A percentile compares a stretch with the other conserved stretches of the same genome.
phyloP scores from a whole-genome alignment of 2,329 filamentous ascomycete species.

The Aureobasidium sp. region DNA sequence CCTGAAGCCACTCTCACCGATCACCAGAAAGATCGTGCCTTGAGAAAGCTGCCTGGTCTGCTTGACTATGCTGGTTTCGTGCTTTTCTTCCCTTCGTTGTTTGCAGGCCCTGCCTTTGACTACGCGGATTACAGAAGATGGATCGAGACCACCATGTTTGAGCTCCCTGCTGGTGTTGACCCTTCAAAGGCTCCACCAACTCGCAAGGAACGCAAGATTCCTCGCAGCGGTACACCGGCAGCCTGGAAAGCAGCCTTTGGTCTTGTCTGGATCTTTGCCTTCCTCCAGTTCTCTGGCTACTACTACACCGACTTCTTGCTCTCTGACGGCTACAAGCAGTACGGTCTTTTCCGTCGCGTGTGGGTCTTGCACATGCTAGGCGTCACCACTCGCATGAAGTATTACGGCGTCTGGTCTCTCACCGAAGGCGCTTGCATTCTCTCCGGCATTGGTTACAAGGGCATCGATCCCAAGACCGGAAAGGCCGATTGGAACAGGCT shows the following conservation, averaged over 20 bases:
- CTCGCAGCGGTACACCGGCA: constrained; percentile 79
- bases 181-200: constrained; percentile 77
- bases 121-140: constrained; percentile 86
- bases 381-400: constrained; percentile 76
- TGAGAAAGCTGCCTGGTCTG: constrained; percentile 63
- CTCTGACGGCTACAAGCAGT: constrained; percentile 55
- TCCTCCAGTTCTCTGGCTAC: constrained; percentile 60
- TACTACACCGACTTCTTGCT: constrained; percentile 59
- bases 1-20: constrained; percentile 73
- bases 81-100: constrained; percentile 85
- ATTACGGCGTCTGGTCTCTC: constrained; percentile 91
- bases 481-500: constrained; percentile 84
- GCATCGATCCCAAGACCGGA: constrained; percentile 74
- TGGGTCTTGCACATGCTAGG: constrained; percentile 78
- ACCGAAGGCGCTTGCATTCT: constrained; percentile 93
- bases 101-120: constrained; percentile 88
- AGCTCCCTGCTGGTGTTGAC: constrained; percentile 70
- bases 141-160: constrained; percentile 92
- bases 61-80: constrained; percentile 86
- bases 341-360: constrained; percentile 62
- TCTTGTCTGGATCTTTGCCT: constrained; percentile 68
- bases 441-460: constrained; percentile 87
- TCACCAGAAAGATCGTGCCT: constrained; percentile 71
- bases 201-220: constrained; percentile 83
- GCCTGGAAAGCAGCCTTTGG: constrained; percentile 65